A percentile compares a stretch with the other conserved stretches of the same genome.
phyloP scores from a whole-genome alignment of 2,329 filamentous ascomycete species.

The Cladosporium sp. region DNA sequence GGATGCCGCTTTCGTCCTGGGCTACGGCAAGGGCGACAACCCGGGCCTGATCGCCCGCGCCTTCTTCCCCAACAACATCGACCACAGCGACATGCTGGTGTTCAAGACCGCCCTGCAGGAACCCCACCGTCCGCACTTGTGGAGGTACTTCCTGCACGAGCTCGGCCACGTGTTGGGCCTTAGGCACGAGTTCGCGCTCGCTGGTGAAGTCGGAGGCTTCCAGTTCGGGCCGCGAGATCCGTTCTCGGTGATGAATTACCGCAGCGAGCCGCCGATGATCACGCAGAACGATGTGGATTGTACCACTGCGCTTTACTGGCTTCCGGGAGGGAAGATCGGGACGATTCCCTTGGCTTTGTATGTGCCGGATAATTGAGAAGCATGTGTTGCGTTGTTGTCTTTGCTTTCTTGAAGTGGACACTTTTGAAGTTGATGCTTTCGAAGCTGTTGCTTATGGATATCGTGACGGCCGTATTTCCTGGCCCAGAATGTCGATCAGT shows the following conservation, averaged over 20 bases:
- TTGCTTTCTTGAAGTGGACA: background rate
- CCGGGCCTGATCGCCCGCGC: background rate
- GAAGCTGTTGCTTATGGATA: background rate
- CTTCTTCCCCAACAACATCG: background rate
- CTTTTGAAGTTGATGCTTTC: no score
- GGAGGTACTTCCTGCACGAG: background rate
- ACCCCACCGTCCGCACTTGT: background rate
- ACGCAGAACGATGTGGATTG: background rate
- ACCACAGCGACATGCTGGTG: background rate
- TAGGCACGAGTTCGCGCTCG: background rate
- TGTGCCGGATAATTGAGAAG: background rate
- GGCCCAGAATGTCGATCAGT: background rate
- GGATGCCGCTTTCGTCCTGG: background rate
- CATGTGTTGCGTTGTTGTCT: background rate
- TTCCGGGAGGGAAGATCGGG: background rate
- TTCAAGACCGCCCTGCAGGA: background rate
- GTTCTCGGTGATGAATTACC: constrained; percentile 11
- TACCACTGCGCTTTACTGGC: background rate
- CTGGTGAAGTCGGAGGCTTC: background rate
- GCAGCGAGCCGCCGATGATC: constrained; percentile 7
- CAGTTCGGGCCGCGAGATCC: background rate
- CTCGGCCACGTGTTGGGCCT: background rate
- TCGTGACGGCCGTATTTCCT: background rate
- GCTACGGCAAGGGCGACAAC: background rate
- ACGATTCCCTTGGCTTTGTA: background rate